These are phyloP conservation scores for Nothophytophthora sp. DNA, from an alignment of 352 stramenopile genomes.

Conservation along the genomic window DNA sequence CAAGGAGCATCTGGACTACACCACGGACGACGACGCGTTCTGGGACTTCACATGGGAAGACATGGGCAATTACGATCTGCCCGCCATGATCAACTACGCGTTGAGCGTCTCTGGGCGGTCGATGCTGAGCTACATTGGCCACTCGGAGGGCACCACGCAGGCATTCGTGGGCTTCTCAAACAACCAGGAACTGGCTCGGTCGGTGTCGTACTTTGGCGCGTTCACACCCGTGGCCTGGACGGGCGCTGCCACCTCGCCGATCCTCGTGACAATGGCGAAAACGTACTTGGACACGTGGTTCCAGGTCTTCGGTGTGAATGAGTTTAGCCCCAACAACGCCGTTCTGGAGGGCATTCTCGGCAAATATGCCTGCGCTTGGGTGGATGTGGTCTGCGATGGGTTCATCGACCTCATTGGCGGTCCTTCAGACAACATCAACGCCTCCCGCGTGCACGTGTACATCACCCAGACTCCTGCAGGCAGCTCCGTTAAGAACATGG, in stretches of 20 bases:
- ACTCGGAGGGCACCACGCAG: conserved; percentile 54
- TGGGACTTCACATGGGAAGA: conserved; percentile 62
- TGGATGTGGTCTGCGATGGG: conserved; percentile 35
- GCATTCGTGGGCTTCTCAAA: conserved; percentile 50
- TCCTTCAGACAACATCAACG: conserved; percentile 45
- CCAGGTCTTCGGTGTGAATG: conserved; percentile 32
- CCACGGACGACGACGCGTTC: conserved; percentile 30
- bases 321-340: conserved; percentile 33
- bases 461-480: conserved; percentile 43
- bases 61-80: conserved; percentile 52
- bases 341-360: conserved; percentile 36
- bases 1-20: conserved; percentile 39
- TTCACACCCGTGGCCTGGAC: conserved; percentile 45
- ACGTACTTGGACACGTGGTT: conserved; percentile 42
- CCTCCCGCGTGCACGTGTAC: conserved; percentile 48
- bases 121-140: conserved; percentile 45
- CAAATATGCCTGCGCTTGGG: conserved; percentile 41
- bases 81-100: conserved; percentile 46
- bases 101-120: conserved; percentile 22
- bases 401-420: conserved; percentile 49
- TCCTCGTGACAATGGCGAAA: conserved; percentile 32
- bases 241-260: conserved; percentile 21
- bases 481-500: conserved; percentile 52
- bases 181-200: conserved; percentile 51
- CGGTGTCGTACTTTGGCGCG: conserved; percentile 52